Evolutionary conservation across 139 green algal genomes (phyloP), one percentile per base, ranked within the genome.

Genomic region (Pycnococcus provasolii): DNA sequence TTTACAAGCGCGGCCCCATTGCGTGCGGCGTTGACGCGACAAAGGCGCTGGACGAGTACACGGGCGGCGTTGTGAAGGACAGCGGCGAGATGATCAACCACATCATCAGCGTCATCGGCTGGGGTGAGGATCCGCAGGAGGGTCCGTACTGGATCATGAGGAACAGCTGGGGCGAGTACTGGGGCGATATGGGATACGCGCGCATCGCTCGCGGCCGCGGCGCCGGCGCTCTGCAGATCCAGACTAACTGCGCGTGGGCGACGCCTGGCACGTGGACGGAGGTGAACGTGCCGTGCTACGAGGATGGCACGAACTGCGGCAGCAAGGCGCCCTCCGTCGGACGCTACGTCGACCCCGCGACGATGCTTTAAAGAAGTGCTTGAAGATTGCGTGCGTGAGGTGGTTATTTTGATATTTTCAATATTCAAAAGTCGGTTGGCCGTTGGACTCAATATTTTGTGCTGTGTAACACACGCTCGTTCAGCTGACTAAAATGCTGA

Each of bases 51-150:
- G 85, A 94, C 52, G 48, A 54, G 45, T 79, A 80, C 65, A 70
- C 63, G 51, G 78, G 78, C 37, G 83, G 83, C 13, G 71, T 88
- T 53, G 44, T 54, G 42, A 78, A 26, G 66, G 73, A 74, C 7
- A 52, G 62, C 53, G 13, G 45, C 1, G 15, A 69, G 5, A 53
- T 62, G 15, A 80, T 84, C 63, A 95, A 95, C 80, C 90, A 96
- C 71, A 80, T 94, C 51, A 76, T 96, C 52, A 80, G 62, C 42
- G 82, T 96, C 0, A 78, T 94, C 9, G 90, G 90, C 46, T 96
- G 88, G 88, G 87, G 83, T 13, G 75, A 82, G 11, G 69, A 73
- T n/a, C 77, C 91, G 47, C 73, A 84, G 11, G 84, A 74, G 45
- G 74, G 81, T 0, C 87, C 83, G 46, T 81, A 77, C 67, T 84